Evolutionary conservation across 2,329 filamentous ascomycete species (phyloP).

Genomic region (Zymoseptoria passerinii): DNA sequence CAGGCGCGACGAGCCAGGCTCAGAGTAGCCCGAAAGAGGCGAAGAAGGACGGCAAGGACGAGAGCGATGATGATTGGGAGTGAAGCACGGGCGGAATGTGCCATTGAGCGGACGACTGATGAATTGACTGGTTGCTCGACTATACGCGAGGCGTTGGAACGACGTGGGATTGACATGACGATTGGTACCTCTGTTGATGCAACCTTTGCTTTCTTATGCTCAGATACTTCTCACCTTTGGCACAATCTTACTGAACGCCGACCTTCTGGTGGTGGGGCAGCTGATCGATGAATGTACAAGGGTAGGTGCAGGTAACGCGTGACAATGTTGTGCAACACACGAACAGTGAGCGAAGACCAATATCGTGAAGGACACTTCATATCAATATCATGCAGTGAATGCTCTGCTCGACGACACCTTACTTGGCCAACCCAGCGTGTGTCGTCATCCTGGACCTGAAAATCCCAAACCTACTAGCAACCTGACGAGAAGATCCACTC

Average conservation of each 20-base stretch:
- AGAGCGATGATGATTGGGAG: constrained; percentile 31
- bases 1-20: constrained; percentile 65
- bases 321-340: not conserved
- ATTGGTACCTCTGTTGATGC: too few relatives aligned
- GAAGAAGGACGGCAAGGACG: constrained; percentile 21
- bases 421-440: not conserved
- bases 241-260: not conserved
- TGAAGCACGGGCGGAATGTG: constrained; percentile 4
- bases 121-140: not conserved
- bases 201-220: not conserved
- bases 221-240: not conserved
- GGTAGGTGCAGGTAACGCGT: not conserved
- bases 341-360: not conserved
- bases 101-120: not conserved
- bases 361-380: not conserved
- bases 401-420: not conserved
- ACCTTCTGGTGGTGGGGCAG: not conserved
- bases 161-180: not conserved
- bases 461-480: not conserved
- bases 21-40: constrained; percentile 53
- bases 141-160: not conserved
- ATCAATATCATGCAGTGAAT: not conserved
- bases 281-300: not conserved
- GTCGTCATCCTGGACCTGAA: not conserved
- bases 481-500: not conserved